phyloP scores from a whole-genome alignment of 257 asterid genomes.

The Solanum verrucosum region DNA sequence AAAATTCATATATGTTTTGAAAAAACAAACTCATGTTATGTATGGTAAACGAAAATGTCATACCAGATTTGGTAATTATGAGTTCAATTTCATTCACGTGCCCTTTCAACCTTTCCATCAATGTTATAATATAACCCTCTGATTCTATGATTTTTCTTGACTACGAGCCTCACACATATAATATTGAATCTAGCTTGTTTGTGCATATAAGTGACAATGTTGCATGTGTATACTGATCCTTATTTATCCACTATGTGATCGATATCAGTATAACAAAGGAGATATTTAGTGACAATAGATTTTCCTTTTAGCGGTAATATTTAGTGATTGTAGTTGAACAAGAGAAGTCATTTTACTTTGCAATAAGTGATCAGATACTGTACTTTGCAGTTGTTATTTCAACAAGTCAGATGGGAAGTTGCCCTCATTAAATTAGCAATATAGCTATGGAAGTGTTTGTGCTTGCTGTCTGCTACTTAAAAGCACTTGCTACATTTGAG shows the following conservation, averaged over 20 bases:
- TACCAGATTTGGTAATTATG: no score
- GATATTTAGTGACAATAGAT: not conserved
- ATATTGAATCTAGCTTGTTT: no score
- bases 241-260: not conserved
- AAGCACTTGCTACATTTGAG: not conserved
- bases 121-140: not conserved
- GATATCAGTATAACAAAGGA: not conserved
- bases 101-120: not conserved
- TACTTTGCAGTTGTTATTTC: not conserved
- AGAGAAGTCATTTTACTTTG: not conserved
- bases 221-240: no score
- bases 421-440: not conserved
- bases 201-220: no score
- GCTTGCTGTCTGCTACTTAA: not conserved
- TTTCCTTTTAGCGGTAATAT: not conserved
- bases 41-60: not conserved
- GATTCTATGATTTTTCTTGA: not conserved
- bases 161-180: no score
- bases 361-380: not conserved
- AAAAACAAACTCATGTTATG: not conserved
- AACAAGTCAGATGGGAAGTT: not conserved
- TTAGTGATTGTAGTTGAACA: not conserved
- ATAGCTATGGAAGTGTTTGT: not conserved
- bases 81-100: not conserved
- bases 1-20: not conserved